Conservation (phyloP, 352 stramenopile species). For the Globisporangium sylvaticum region DNA sequence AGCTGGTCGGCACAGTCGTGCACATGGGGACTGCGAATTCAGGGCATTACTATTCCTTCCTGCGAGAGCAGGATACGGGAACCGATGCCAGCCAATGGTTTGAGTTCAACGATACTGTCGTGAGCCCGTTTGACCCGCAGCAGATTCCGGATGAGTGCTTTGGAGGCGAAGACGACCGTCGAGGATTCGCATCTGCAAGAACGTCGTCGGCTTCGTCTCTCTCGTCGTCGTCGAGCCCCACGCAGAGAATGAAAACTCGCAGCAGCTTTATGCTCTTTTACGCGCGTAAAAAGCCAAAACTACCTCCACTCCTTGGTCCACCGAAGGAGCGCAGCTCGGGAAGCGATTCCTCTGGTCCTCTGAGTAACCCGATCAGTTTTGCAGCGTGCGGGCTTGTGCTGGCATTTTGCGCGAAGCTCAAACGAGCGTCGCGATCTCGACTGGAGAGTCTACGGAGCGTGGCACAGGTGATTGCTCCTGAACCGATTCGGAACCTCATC, state of each 20-base stretch:
- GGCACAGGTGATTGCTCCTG: conserved; percentile 51
- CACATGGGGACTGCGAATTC: conserved; percentile 87
- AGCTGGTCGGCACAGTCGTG: conserved; percentile 84
- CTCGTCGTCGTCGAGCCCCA: conserved; percentile 16
- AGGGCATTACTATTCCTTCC: conserved; percentile 89
- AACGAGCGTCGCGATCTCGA: conserved; percentile 23
- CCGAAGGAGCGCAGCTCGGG: neutral
- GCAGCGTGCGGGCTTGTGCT: conserved; percentile 7
- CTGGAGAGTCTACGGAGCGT: conserved; percentile 46
- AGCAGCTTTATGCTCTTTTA: conserved; percentile 90
- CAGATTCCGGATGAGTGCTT: conserved; percentile 78
- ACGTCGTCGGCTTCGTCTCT: conserved; percentile 14
- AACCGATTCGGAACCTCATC: conserved; percentile 74
- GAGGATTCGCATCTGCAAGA: neutral
- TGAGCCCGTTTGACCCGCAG: conserved; percentile 66
- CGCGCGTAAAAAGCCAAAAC: conserved; percentile 42
- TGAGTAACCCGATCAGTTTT: conserved; percentile 5
- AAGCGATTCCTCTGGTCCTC: neutral
- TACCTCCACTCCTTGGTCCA: conserved; percentile 19
- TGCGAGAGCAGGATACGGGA: conserved; percentile 55
- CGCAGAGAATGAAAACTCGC: conserved; percentile 63
- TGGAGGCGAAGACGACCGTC: conserved; percentile 44
- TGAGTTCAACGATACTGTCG: conserved; percentile 87
- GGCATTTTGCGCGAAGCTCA: conserved; percentile 40
- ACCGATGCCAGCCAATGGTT: conserved; percentile 56